Evolutionary conservation across 805 yeast genomes (phyloP), one percentile per base, ranked within the genome.

Genomic region (Wickerhamiella alocasiicola): DNA sequence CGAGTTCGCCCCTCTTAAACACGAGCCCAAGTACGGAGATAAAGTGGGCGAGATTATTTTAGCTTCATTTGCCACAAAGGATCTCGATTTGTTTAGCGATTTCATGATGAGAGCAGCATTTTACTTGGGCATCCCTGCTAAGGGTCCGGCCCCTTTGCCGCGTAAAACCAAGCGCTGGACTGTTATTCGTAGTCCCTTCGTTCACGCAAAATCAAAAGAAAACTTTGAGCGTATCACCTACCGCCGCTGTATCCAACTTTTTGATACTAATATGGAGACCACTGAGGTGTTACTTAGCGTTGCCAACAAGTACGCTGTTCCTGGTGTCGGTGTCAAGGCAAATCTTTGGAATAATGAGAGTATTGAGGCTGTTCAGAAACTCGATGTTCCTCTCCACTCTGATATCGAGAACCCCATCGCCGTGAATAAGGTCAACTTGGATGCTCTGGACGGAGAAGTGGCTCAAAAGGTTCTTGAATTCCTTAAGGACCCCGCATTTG

Each of bases 121-220:
- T 58, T 91, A 81, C 61, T 64, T 91, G 51, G 88, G 93, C 6
- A 76, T 91, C 49, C 95, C 97, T 13, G 75, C 81, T 25, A 71
- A 76, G 11, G 87, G 85, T 2, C 78, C 88, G 15, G 68, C 66
- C 25, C 81, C 77, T 36, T 59, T 73, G 48, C 79, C 75, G 47
- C 76, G 80, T 3, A 79, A 75, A 56, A 73, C 77, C 52, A 81
- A 88, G 60, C 72, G 85, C 51, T 88, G 95, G 83, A 91, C 98
- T 0, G 95, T 91, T 32, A 85, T 80, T 54, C 74, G 78, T 58
- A 77, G 95, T 3, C 96, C 96, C 1, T 91, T 91, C 59, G 95
- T 81, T 16, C 91, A 83, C 55, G 94, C 96, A 39, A 87, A 85
- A 59, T 71, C 91, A 7, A 91, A 91, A 64, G 94, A 88, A 65